Percentiles rank a stretch among this genome's conserved stretches.
Conservation (phyloP, 768 basidiomycete genomes). For the Lactarius hatsudake region DNA sequence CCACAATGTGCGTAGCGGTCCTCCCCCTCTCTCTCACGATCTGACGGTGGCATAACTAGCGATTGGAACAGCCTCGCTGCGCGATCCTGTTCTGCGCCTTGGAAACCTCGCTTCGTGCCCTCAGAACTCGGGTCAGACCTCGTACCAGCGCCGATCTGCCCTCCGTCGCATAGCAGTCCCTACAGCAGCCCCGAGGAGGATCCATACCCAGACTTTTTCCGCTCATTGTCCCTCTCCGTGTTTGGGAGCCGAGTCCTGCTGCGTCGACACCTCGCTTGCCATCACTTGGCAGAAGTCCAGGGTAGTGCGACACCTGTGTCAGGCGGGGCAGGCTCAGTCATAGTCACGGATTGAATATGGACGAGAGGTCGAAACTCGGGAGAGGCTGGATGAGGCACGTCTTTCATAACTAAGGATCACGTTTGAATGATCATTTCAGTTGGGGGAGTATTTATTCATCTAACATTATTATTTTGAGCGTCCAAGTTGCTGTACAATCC, state of each 20-base stretch:
- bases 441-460: background rate
- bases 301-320: background rate
- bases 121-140: background rate
- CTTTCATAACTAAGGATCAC: background rate
- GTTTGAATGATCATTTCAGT: background rate
- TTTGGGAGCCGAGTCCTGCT: background rate
- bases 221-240: background rate
- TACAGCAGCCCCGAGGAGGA: background rate
- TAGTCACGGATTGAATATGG: background rate
- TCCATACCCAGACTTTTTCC: background rate
- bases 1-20: background rate
- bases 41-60: conserved; percentile 2
- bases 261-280: background rate
- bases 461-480: background rate
- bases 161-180: background rate
- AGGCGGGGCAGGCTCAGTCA: background rate
- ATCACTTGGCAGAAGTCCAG: background rate
- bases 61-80: background rate
- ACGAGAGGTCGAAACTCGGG: background rate
- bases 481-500: background rate
- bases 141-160: background rate
- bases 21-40: background rate
- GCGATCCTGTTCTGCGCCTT: background rate
- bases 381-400: background rate
- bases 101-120: background rate